Evolutionary conservation across 495 filamentous ascomycete species (phyloP), one percentile per base, ranked within the genome.

Genomic region (Annulohypoxylon stygium): DNA sequence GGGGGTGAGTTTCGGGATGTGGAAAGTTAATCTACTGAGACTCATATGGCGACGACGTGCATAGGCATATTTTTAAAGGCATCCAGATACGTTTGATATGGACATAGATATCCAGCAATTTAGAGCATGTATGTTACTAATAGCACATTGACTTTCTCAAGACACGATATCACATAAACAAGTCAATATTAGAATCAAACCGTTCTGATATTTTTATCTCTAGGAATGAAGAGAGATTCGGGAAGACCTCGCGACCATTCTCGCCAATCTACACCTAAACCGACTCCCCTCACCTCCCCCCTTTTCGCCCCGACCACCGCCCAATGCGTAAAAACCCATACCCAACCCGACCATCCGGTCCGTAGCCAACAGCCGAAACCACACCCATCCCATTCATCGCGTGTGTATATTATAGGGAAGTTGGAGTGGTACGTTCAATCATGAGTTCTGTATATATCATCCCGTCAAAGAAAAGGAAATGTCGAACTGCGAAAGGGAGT

Each of bases 1-100:
- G 51, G 25, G 0, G 69, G 36, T 30, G 64, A 41, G 14, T 74
- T 76, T 47, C 70, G 47, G 16, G 73, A 76, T 48, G 60, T 23
- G 34, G 73, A 68, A 9, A 48, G 26, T 25, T 69, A 26, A 69
- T 36, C 16, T 26, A 20, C 20, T 3, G 39, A 26, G n/a, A n/a
- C n/a, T n/a, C n/a, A n/a, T n/a, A n/a, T n/a, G n/a, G n/a, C n/a
- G n/a, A n/a, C n/a, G n/a, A n/a, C n/a, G n/a, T n/a, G n/a, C n/a
- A n/a, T n/a, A n/a, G n/a, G n/a, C n/a, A n/a, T n/a, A n/a, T n/a
- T n/a, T n/a, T n/a, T n/a, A n/a, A n/a, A n/a, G n/a, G n/a, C n/a
- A n/a, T n/a, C n/a, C n/a, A n/a, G n/a, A n/a, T n/a, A n/a, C n/a
- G n/a, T n/a, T n/a, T n/a, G n/a, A n/a, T n/a, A n/a, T n/a, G n/a